phyloP scores from a whole-genome alignment of 805 yeast species.

The Wickerhamomyces kurtzmanii region DNA sequence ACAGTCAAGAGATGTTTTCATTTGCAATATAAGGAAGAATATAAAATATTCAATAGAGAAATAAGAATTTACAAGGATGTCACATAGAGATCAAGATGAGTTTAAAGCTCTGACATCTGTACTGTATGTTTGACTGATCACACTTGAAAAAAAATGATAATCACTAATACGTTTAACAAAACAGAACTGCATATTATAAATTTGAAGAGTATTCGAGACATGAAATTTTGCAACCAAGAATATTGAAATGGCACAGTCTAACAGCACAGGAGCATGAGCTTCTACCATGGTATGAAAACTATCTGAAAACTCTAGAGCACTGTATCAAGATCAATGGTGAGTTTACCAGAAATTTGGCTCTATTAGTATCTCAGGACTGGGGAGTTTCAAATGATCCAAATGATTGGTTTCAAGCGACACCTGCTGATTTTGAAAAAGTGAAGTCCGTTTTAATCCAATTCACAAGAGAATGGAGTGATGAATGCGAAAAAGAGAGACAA shows the following conservation, averaged over 20 bases:
- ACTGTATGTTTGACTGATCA: too few relatives aligned
- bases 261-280: constrained; percentile 28
- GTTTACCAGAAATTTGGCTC: constrained; percentile 34
- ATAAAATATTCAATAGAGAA: too few relatives aligned
- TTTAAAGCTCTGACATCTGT: too few relatives aligned
- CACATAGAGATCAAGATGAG: too few relatives aligned
- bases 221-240: constrained; percentile 21
- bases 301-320: constrained; percentile 27
- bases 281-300: constrained; percentile 39
- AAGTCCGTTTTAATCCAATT: constrained; percentile 44
- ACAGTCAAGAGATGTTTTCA: too few relatives aligned
- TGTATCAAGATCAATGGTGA: constrained; percentile 34
- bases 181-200: constrained; percentile 19
- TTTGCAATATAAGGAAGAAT: too few relatives aligned
- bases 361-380: constrained; percentile 37
- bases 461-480: constrained; percentile 52
- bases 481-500: constrained; percentile 37
- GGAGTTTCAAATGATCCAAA: constrained; percentile 28
- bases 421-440: constrained; percentile 45
- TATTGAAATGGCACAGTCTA: constrained; percentile 24
- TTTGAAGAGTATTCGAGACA: constrained; percentile 25
- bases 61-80: too few relatives aligned
- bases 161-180: too few relatives aligned
- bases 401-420: constrained; percentile 31
- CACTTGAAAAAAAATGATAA: too few relatives aligned